These are phyloP conservation scores for Sclerotinia spermophila DNA, from an alignment of 2,329 filamentous ascomycete genomes.

Conservation along the genomic window DNA sequence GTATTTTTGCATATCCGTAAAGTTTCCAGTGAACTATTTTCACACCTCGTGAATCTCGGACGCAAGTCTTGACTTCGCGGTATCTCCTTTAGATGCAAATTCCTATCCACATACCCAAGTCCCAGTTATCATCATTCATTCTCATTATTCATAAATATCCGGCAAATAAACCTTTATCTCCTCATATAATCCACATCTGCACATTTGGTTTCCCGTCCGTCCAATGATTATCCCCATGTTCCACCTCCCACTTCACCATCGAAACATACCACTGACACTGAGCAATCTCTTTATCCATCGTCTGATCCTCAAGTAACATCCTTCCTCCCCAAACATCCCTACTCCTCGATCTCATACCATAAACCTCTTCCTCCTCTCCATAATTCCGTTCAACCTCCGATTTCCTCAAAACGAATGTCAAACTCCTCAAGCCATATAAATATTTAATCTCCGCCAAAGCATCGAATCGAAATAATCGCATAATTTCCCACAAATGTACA, in stretches of 20 bases:
- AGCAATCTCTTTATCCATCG: conserved; percentile 8
- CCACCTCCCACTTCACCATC: conserved; percentile 18
- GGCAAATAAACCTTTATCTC: background rate
- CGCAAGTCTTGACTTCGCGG: background rate
- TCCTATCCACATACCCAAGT: too few relatives aligned
- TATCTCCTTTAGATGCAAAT: background rate
- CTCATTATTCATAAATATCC: background rate
- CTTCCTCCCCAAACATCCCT: background rate
- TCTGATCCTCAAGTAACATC: conserved; percentile 8
- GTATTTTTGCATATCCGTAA: background rate
- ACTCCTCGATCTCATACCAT: background rate
- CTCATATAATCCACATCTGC: conserved; percentile 21
- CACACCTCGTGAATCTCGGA: background rate
- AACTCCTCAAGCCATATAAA: conserved; percentile 12
- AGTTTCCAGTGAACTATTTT: background rate
- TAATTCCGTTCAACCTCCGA: background rate
- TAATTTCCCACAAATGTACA: conserved; percentile 21
- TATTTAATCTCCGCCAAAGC: conserved; percentile 17
- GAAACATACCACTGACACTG: conserved; percentile 19
- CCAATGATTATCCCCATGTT: conserved; percentile 10
- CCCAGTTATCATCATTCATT: background rate
- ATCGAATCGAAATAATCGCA: conserved; percentile 20
- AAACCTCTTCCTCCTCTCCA: conserved; percentile 2
- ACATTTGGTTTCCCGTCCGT: conserved; percentile 14
- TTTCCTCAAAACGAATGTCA: conserved; percentile 17